These are phyloP conservation scores for Nematocida sp. DNA, from an alignment of 371 early-diverging fungal genomes.

Conservation along the genomic window DNA sequence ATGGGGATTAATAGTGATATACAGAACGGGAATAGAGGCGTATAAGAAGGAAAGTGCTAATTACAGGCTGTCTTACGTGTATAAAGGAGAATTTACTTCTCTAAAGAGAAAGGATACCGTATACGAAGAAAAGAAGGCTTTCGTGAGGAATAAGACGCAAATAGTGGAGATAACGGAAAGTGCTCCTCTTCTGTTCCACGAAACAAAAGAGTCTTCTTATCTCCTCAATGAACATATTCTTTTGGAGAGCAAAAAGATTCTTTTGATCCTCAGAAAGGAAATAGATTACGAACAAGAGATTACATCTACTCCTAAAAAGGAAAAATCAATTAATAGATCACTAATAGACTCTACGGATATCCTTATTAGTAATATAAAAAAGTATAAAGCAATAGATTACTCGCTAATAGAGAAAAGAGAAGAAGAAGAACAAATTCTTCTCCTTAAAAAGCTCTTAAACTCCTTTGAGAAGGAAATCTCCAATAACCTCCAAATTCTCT, in stretches of 20 bases:
- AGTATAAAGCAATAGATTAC: constrained; percentile 20
- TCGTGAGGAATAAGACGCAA: neutral
- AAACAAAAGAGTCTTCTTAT: neutral
- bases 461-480: constrained; percentile 30
- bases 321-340: neutral
- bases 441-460: constrained; percentile 43
- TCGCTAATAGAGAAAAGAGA: neutral
- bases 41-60: constrained; percentile 7
- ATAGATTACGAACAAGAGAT: neutral
- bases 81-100: neutral
- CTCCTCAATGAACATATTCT: neutral
- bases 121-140: neutral
- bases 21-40: constrained; percentile 41
- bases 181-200: neutral
- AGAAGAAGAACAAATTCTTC: constrained; percentile 29
- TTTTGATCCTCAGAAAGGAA: no score
- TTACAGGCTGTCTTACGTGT: constrained; percentile 34
- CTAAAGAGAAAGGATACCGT: neutral
- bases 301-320: neutral
- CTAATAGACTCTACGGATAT: neutral
- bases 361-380: neutral
- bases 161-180: constrained; percentile 11
- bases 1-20: constrained; percentile 36
- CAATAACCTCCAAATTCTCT: neutral
- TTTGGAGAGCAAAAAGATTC: no score